Evolutionary conservation across 768 basidiomycete genomes (phyloP).

Genomic region (Mycena haematopus): DNA sequence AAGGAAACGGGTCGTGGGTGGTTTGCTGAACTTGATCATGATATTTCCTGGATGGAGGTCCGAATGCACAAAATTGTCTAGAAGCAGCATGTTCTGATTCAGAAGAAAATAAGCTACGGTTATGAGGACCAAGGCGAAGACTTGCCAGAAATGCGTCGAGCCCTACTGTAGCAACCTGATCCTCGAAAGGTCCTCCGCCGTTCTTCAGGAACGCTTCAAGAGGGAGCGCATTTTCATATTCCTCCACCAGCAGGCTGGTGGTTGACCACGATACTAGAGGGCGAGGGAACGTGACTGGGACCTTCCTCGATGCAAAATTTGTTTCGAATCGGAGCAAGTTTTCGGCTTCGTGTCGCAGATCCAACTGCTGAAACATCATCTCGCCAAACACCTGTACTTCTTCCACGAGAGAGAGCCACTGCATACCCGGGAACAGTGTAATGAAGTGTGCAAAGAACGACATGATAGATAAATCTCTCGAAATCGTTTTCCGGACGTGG

Average conservation of each 20-base stretch:
- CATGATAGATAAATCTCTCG: slow-evolving; percentile 95
- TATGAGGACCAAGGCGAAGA: slow-evolving; percentile 13
- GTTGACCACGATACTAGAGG: slow-evolving; percentile 86
- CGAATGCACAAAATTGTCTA: slow-evolving; percentile 97
- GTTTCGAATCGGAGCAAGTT: slow-evolving; percentile 86
- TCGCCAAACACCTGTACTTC: slow-evolving; percentile 93
- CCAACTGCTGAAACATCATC: slow-evolving; percentile 97
- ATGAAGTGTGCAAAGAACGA: slow-evolving; percentile 84
- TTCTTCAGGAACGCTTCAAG: slow-evolving; percentile 86
- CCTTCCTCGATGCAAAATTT: slow-evolving; percentile 81
- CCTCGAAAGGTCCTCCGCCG: slow-evolving; percentile 92
- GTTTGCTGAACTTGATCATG: slow-evolving; percentile 96
- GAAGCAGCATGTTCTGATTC: slow-evolving; percentile 90
- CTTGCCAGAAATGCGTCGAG: slow-evolving; percentile 93
- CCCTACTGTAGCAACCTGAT: slow-evolving; percentile 88
- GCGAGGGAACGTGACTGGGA: slow-evolving; percentile 89
- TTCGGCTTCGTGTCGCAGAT: slow-evolving; percentile 87
- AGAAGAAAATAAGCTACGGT: slow-evolving; percentile 13
- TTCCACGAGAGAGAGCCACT: slow-evolving; percentile 95
- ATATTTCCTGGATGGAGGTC: slow-evolving; percentile 95
- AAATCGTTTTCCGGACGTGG: slow-evolving; percentile 78
- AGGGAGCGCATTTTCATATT: slow-evolving; percentile 91
- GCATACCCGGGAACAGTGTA: slow-evolving; percentile 86
- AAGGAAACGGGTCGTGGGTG: slow-evolving; percentile 70
- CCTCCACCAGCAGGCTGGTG: slow-evolving; percentile 85